Conservation (phyloP, 176 grass and related monocot species). For the Musa acuminata region DNA sequence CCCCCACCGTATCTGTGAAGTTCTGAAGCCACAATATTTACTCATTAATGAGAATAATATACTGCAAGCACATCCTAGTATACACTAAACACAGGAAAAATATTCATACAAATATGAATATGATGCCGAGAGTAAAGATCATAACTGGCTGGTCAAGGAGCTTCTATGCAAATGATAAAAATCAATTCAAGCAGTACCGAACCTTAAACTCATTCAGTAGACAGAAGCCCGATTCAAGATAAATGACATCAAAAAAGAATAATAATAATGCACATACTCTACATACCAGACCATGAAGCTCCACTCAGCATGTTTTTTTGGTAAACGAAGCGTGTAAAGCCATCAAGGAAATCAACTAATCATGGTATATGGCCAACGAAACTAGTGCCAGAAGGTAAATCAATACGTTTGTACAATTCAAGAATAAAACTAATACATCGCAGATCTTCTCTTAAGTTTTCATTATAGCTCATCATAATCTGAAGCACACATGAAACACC, state of each 20-base stretch:
- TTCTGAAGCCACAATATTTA: constrained; percentile 34
- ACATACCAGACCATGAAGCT: too few species aligned
- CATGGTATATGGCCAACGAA: too few species aligned
- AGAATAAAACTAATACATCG: background rate
- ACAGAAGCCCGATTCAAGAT: background rate
- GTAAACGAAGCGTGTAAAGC: too few species aligned
- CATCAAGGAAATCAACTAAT: too few species aligned
- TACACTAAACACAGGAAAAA: background rate
- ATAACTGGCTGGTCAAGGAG: too few species aligned
- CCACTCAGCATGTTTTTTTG: too few species aligned
- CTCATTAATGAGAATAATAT: background rate
- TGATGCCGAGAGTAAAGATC: background rate
- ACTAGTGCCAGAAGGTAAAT: background rate
- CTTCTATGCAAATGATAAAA: too few species aligned
- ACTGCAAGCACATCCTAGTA: background rate
- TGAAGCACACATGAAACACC: background rate
- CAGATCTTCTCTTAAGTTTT: background rate
- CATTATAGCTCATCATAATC: background rate
- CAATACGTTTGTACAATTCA: background rate
- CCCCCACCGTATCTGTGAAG: constrained; percentile 90
- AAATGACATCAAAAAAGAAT: background rate
- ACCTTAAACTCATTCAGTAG: too few species aligned
- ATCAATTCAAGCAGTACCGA: too few species aligned
- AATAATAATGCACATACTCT: background rate
- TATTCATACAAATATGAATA: background rate